Evolutionary conservation across 805 yeast genomes (phyloP), one percentile per base, ranked within the genome.

Genomic region (Komagataella kurtzmanii): DNA sequence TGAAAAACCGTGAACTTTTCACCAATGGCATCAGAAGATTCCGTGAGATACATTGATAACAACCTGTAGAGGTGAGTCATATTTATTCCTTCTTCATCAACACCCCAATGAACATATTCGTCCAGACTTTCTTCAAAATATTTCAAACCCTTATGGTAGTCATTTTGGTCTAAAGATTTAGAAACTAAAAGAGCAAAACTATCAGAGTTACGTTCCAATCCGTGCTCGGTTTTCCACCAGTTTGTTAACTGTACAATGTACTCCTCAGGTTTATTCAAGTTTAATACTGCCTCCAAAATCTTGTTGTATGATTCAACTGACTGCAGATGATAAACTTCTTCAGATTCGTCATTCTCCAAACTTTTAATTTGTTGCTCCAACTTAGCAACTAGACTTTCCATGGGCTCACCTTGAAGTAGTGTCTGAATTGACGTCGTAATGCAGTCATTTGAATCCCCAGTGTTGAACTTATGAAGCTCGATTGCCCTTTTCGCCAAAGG

Each of bases 61-160:
- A 65, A 46, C 30, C 57, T 58, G 49, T 65, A 64, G 17, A 67
- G 51, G 1, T 59, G 53, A 0, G 63, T 56, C 48, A 62, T 54
- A 46, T 63, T 60, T 24, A 56, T 56, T 1, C 66, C 65, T 53
- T 62, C 61, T 48, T 57, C 57, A 14, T 65, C 69, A 47, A 59
- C 60, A 30, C 64, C 67, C 81, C 82, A 77, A 24, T 69, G 68
- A 5, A 71, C 67, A n/a, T 57, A 52, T 43, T 75, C 77, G 24
- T 66, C 58, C 4, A 61, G 55, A 6, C 71, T 56, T 49, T 70
- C 62, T 5, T 68, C 57, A 57, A 73, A 75, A 6, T 68, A 46
- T 17, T 58, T 51, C 17, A 67, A 59, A 1, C 74, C 73, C 18
- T 55, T 57, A 6, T 56, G 56, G 17, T 60, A 55, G 46, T 85